These are phyloP conservation scores for Salicornia ramosissima DNA, from an alignment of 148 eudicot species.

Conservation along the genomic window DNA sequence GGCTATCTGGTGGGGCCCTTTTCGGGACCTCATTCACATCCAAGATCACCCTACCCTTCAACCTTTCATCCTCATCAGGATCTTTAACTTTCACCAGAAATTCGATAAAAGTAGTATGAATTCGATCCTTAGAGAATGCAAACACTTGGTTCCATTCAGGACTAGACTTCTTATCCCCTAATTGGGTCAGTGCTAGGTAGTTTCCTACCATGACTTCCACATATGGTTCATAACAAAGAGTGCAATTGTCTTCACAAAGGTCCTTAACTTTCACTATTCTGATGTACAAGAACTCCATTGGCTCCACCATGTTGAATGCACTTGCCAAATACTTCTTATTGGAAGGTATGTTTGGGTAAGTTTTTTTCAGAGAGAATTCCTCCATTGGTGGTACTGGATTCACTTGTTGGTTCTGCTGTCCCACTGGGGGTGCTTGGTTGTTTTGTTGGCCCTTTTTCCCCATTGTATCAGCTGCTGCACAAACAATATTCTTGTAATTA, in stretches of 20 bases:
- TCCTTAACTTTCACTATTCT: slow-evolving; percentile 52
- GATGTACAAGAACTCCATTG: slow-evolving; percentile 58
- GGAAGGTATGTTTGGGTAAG: slow-evolving; percentile 45
- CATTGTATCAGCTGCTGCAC: slow-evolving; percentile 21
- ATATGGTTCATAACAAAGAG: slow-evolving; percentile 31
- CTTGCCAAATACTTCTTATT: slow-evolving; percentile 31
- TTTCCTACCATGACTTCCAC: slow-evolving; percentile 59
- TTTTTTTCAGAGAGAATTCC: slow-evolving; percentile 49
- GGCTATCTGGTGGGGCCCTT: slow-evolving; percentile 37
- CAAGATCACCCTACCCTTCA: slow-evolving; percentile 27
- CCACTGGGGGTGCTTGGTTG: slow-evolving; percentile 14
- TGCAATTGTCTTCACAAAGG: slow-evolving; percentile 24
- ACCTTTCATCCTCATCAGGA: slow-evolving; percentile 8
- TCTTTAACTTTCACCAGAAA: slow-evolving; percentile 19
- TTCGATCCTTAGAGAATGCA: slow-evolving; percentile 34
- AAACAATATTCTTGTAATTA: too few species aligned
- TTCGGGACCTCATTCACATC: slow-evolving; percentile 30
- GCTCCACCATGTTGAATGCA: slow-evolving; percentile 57
- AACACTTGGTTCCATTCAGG: slow-evolving; percentile 39
- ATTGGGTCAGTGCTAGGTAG: slow-evolving; percentile 29
- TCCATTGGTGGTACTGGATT: slow-evolving; percentile 21
- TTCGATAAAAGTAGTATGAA: slow-evolving; percentile 25
- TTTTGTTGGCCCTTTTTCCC: slow-evolving; percentile 11
- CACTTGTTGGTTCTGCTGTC: slow-evolving; percentile 10
- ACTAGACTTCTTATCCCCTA: slow-evolving; percentile 20